These are phyloP conservation scores for Nannochloris sp. DNA, from an alignment of 139 green algal genomes.

Conservation along the genomic window DNA sequence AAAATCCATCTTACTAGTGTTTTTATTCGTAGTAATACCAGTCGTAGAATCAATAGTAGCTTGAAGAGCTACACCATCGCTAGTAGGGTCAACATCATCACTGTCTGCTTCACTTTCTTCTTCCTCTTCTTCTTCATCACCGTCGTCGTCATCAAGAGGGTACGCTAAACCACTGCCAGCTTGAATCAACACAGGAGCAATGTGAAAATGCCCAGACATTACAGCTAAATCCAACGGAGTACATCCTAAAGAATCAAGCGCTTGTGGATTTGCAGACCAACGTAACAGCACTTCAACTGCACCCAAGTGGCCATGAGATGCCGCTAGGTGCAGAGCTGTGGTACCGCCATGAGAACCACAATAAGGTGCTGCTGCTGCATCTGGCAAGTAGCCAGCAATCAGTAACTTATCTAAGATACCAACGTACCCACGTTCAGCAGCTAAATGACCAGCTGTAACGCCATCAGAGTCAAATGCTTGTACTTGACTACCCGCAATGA, in stretches of 20 bases:
- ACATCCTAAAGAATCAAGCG: constrained; percentile 19
- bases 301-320: constrained; percentile 20
- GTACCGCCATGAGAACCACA: constrained; percentile 7
- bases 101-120: no score
- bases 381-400: constrained; percentile 34
- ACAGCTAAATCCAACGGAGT: constrained; percentile 35
- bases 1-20: no score
- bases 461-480: constrained; percentile 8
- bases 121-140: no score
- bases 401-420: constrained; percentile 35
- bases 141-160: no score
- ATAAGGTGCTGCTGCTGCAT: constrained; percentile 11
- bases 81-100: no score
- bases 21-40: no score
- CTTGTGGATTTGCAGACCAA: constrained; percentile 2
- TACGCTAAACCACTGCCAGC: neutral
- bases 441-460: constrained; percentile 35
- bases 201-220: constrained; percentile 14
- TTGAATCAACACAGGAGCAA: neutral
- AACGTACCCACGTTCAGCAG: constrained; percentile 25
- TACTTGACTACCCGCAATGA: constrained; percentile 35
- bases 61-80: no score
- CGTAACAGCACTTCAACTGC: constrained; percentile 13
- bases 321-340: constrained; percentile 44
- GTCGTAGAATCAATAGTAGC: no score